Conservation (phyloP, 2,329 filamentous ascomycete genomes). For the Nemania sp. region DNA sequence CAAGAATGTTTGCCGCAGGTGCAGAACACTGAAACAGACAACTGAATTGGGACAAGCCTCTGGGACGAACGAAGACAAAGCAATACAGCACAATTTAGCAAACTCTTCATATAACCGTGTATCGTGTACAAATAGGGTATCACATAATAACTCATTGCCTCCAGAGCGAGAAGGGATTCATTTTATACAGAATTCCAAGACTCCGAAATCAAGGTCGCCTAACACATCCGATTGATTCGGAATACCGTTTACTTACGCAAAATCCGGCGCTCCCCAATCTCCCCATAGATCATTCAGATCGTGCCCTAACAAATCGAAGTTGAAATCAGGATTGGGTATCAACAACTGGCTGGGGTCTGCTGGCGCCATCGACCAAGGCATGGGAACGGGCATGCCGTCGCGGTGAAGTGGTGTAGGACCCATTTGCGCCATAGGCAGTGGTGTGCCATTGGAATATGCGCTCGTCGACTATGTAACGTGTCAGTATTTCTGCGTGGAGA, state of each 20-base stretch:
- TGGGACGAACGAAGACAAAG: no score
- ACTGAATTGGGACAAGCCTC: no score
- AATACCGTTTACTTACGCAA: conserved; percentile 16
- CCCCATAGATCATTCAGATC: conserved; percentile 61
- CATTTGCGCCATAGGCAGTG: conserved; percentile 28
- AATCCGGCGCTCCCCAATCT: conserved; percentile 40
- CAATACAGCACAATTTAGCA: no score
- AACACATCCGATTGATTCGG: neutral
- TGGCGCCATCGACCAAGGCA: conserved; percentile 41
- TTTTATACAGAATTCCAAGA: conserved; percentile 5
- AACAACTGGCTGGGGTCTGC: conserved; percentile 40
- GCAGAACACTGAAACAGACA: no score
- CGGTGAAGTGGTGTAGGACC: conserved; percentile 30
- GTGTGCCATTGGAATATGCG: conserved; percentile 44
- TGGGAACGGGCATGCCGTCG: conserved; percentile 35
- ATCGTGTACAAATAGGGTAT: conserved; percentile 11
- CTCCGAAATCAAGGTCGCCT: neutral
- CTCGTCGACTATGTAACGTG: conserved; percentile 45
- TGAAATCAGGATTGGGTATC: conserved; percentile 55
- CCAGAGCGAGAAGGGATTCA: conserved; percentile 12
- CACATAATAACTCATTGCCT: conserved; percentile 10
- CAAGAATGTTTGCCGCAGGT: no score
- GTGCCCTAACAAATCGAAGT: conserved; percentile 55
- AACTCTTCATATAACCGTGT: neutral
- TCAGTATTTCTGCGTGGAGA: conserved; percentile 30